Evolutionary conservation across 1,284 basidiomycete species (phyloP), one percentile per base, ranked within the genome.

Genomic region (Microbotryum scabiosae): DNA sequence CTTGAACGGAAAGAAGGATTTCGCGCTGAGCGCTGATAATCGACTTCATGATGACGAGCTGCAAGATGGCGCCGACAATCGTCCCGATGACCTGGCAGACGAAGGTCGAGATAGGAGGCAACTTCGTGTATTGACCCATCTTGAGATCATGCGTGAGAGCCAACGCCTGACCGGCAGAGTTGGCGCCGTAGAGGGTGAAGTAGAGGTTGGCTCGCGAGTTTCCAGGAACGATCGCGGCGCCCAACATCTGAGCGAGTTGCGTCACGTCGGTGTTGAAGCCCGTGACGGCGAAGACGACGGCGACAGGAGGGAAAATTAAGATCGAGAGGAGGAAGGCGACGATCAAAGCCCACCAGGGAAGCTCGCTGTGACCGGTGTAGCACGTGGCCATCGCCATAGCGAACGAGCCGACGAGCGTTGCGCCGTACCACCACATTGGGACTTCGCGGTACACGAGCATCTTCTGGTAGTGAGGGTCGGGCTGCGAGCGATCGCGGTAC

Each of bases 41-140:
- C 10, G 57, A 57, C 36, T 79, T 73, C 82, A 84, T 84, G 60
- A 84, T 81, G 50, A 71, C 61, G 59, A 72, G 69, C 55, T 74
- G 74, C 23, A 75, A 62, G 55, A 79, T 71, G 67, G 78, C 69
- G 58, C 83, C 83, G 69, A 85, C 76, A 49, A 85, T 76, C 5
- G 84, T 82, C 8, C 84, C 85, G 76, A 82, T 81, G 21, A 85
- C 73, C 72, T 87, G 85, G 5, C 83, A 81, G 23, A 81, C 67
- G 73, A 87, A 86, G 77, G 85, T 85, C 51, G 80, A 76, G 16
- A 84, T 80, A 30, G 87, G 85, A 28, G 86, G 85, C 56, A 88
- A 80, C 77, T 88, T 87, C 65, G 85, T 82, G 75, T 88, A 87
- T 71, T 87, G 85, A 3, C 85, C 85, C 63, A 88, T 78, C 75